Base-by-base conservation (phyloP, 768 basidiomycete species). In the Hygrocybe punicea region DNA sequence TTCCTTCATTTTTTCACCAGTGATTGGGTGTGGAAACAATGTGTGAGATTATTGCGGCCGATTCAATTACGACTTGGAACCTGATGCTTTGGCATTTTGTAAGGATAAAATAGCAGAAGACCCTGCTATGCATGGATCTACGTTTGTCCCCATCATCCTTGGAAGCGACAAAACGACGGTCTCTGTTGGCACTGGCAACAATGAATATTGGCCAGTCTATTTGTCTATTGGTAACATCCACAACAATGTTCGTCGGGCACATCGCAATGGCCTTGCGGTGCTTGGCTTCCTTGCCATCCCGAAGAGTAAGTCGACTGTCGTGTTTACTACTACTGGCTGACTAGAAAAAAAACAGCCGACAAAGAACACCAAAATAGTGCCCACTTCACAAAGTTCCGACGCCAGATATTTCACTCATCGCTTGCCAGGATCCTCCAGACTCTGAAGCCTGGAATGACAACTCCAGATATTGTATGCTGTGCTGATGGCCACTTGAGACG, bases 1-100 rank as follows among this genome's bases (percentile, higher is more conserved):
- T 76, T 61, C 52, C 39, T 35, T 3, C 64, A 78, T 62, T 60
- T 80, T 16, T 76, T 78, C 73, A 76, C 75, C 0, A 78, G 73
- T 3, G 64, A 74, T 33, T 78, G 67, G 63, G 72, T 72, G 3
- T 79, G 74, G 75, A 52, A 62, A 6, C 76, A 81, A 48, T 10
- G 73, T 71, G 36, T 5, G 63, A 64, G 16, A 19, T 58, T 33
- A 4, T 47, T 47, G 19, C 16, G 4, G 13, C 6, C 11, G 10
- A 3, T 11, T 19, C 11, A n/a, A 24, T 42, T n/a, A n/a, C n/a
- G n/a, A n/a, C n/a, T n/a, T n/a, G n/a, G 16, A 45, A 17, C n/a
- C 4, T 42, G 9, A 3, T 14, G 17, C 13, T 42, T 2, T 4
- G 29, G 8, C 8, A n/a, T 3, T 14, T 4, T 11, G 10, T 16